Base-by-base conservation (phyloP, 257 asterid species). In the Craterostigma plantagineum region DNA sequence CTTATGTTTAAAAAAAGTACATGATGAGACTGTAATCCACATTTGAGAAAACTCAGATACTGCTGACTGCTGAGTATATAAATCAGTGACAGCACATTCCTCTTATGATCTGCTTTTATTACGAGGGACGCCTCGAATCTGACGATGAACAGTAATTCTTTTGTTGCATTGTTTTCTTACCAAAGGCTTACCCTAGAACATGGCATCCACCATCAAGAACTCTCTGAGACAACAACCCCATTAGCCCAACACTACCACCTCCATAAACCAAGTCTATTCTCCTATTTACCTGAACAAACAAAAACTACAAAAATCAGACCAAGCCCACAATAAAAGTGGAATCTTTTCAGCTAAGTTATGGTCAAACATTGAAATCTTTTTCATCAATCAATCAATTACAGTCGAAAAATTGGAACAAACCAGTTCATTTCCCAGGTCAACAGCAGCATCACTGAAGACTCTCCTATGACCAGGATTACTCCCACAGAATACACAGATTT, bases 391-490 rank as follows among this genome's bases (percentile, higher is more conserved):
- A 9, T 36, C 23, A 16, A 14, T 18, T 18, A 7, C 30, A 37
- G 14, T 4, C 12, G 8, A 16, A n/a, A 44, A 33, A 41, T 16
- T 12, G 11, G 55, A 30, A 62, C 91, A 45, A 55, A 90, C 99
- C 92, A 90, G 62, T 75, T 90, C 85, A 66, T 75, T 81, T 35
- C 94, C 99, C 76, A 90, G 63, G 50, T 77, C 90, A 69, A 77
- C 61, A 50, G 94, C 94, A 62, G 96, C 96, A 67, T 90, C 94
- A 61, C 99, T 78, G 87, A 90, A 90, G 47, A 90, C 81, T 62
- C 69, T 54, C 54, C 91, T 80, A 63, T 77, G 71, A 36, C 99
- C 99, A 16, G 94, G 85, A 47, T 84, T 63, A 66, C 99, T 90
- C 55, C 99, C 99, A 61, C 99, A 90, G 57, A 83, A 90, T 0